Conservation (phyloP, 768 basidiomycete species). For the Leccinum imitatum region DNA sequence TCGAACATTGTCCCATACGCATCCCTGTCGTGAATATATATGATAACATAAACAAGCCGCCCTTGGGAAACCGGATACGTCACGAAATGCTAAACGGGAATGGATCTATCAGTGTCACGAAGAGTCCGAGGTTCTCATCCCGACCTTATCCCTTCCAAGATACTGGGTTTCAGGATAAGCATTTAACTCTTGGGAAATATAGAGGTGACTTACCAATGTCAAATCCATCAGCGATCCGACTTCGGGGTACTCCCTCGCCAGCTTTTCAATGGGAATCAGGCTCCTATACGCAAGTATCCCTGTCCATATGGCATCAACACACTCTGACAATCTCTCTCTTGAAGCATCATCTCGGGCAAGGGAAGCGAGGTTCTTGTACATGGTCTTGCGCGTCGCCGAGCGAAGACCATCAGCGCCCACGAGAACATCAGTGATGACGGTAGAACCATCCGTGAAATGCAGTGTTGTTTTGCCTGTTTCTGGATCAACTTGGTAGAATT, state of each 20-base stretch:
- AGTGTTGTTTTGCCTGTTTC: conserved; percentile 27
- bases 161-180: conserved; percentile 14
- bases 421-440: conserved; percentile 39
- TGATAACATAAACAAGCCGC: conserved; percentile 35
- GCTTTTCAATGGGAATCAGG: conserved; percentile 31
- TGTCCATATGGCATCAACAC: conserved; percentile 38
- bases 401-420: conserved; percentile 45
- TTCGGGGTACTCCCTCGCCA: conserved; percentile 35
- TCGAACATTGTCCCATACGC: conserved; percentile 34
- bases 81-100: conserved; percentile 36
- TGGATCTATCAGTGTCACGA: background rate
- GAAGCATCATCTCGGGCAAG: conserved; percentile 2
- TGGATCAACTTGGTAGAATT: conserved; percentile 27
- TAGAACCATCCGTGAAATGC: conserved; percentile 37
- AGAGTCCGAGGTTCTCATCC: background rate
- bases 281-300: conserved; percentile 42
- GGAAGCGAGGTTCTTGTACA: conserved; percentile 24
- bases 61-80: conserved; percentile 40
- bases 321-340: conserved; percentile 15
- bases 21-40: conserved; percentile 27
- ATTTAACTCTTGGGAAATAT: background rate
- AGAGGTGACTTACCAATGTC: conserved; percentile 15
- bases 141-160: conserved; percentile 24
- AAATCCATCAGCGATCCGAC: conserved; percentile 24
- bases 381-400: conserved; percentile 32